Conservation (phyloP, 768 basidiomycete genomes). For the Auriculariales sp. region DNA sequence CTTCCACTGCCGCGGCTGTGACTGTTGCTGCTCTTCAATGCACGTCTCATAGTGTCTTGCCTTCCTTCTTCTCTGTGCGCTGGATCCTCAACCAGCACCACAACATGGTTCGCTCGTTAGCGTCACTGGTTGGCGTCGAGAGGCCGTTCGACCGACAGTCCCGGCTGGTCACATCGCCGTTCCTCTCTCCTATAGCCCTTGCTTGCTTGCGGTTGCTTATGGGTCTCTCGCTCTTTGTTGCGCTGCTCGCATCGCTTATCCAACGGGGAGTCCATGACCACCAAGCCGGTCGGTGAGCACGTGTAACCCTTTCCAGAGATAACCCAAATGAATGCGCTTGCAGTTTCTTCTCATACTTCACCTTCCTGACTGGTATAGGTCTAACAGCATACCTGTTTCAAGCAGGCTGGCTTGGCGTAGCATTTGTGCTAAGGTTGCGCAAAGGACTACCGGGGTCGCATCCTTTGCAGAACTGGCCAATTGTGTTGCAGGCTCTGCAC, state of each 20-base stretch:
- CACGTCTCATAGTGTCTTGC: too few species aligned
- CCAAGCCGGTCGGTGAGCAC: too few species aligned
- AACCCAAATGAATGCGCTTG: background rate
- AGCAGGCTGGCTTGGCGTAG: constrained; percentile 35
- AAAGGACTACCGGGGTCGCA: constrained; percentile 9
- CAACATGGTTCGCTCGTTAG: too few species aligned
- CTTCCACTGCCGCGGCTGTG: too few species aligned
- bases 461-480: constrained; percentile 48
- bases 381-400: constrained; percentile 49
- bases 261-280: constrained; percentile 18
- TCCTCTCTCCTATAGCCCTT: constrained; percentile 30
- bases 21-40: too few species aligned
- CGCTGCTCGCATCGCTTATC: constrained; percentile 24
- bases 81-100: too few species aligned
- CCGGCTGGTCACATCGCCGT: constrained; percentile 33
- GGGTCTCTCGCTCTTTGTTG: constrained; percentile 34
- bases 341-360: constrained; percentile 58
- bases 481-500: constrained; percentile 40
- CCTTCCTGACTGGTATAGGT: constrained; percentile 46
- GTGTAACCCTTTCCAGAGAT: too few species aligned
- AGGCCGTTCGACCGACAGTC: constrained; percentile 25
- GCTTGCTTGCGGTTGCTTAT: constrained; percentile 31
- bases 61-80: too few species aligned
- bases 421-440: constrained; percentile 20
- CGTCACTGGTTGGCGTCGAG: constrained; percentile 21